Base-by-base conservation (phyloP, 169 alveolate genomes). In the Prorocentrum cordatum region DNA sequence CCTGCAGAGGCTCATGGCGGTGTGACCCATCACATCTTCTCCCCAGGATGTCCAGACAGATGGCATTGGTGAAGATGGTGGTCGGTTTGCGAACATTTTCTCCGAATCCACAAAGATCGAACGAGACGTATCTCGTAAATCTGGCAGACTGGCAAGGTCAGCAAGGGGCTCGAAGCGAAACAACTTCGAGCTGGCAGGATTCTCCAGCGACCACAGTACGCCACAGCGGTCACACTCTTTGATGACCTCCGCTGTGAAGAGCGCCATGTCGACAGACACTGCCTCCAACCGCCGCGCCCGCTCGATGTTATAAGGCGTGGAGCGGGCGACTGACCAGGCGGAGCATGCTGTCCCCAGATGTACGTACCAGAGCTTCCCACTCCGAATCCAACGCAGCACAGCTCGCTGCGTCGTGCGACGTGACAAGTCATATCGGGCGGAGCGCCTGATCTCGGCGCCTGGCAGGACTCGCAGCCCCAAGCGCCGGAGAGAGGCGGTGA, bases 321-420 rank as follows among this genome's bases (percentile, higher is more conserved):
- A 71, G 9, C 86, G 39, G 9, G 86, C 86, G 14, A 35, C 38
- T 3, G 61, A 33, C 71, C 71, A 75, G 0, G 27, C 86, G 7
- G 72, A 33, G 61, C 86, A 75, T 0, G 86, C 72, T 6, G 86
- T 75, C n/a, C 86, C 86, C 16, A 75, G 5, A 5, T 75, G 86
- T 0, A 75, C 27, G 22, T 18, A 75, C 86, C 86, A 75, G 3
- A 75, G 22, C 2, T 0, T 14, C 3, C 70, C 61, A 2, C 24
- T 42, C 18, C 20, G 6, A 3, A 75, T n/a, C 32, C 31, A 7
- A 5, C 61, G 3, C 1, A 50, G 2, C 2, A 75, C 1, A 0
- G 24, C 2, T 2, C 20, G 3, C 72, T 75, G 86, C 9, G 36
- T 6, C 35, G 20, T 12, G 2, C 22, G 27, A 3, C 24, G 5